Evolutionary conservation across 768 basidiomycete species (phyloP), one percentile per base, ranked within the genome.

Genomic region (Cystobasidium tubakii): DNA sequence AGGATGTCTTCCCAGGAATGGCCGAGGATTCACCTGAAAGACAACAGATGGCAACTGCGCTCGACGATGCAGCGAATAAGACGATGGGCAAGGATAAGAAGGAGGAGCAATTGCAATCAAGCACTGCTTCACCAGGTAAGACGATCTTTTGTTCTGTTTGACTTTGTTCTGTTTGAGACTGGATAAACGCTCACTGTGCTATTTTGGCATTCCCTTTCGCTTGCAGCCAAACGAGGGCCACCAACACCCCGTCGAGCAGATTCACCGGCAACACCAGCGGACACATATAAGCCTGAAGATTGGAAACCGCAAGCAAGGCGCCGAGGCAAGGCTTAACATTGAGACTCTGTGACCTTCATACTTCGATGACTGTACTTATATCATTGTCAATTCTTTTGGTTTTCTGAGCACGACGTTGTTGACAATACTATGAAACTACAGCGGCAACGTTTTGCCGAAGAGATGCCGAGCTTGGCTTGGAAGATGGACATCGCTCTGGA

Each of bases 51-150:
- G 69, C 69, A 12, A 34, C 69, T 17, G 33, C 53, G 13, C 55
- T 71, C 33, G 69, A 71, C 27, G 54, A 71, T 34, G 69, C 55
- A 4, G 69, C 66, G 1, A 54, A 71, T 36, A 62, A 36, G 34
- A 71, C 29, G 2, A 53, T 71, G 50, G 69, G 69, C 36, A 71
- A 71, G 33, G 55, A 55, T 54, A 53, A 71, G 55, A 71, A 71
- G 55, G 69, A 71, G 12, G 36, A 29, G 55, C 69, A 71, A 36
- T 10, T 71, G 12, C 29, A 36, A 39, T 23, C 27, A 1, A 34
- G 54, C 9, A 27, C 2, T 10, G 50, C 39, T 2, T 23, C 50
- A 31, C 33, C 50, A 36, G 36, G 69, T 71, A 39, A 60, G 53
- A 33, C 23, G 66, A 67, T 25, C 39, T 39, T 39, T 15, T 15